phyloP scores from a whole-genome alignment of 306 rosid species.

The Myrica gale region DNA sequence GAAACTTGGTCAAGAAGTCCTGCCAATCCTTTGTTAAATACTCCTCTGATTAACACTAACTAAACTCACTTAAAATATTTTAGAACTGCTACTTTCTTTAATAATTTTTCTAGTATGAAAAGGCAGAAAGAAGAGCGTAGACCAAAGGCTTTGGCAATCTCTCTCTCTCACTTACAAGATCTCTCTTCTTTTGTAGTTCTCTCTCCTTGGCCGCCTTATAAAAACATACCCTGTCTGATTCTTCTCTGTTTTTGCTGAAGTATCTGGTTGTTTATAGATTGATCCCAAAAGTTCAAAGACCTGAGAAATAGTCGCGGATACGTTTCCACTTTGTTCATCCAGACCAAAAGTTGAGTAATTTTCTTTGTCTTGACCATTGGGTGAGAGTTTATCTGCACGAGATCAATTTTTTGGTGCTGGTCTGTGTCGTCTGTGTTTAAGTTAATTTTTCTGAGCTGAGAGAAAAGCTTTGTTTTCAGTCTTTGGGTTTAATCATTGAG shows the following conservation, averaged over 20 bases:
- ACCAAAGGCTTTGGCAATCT: constrained; percentile 19
- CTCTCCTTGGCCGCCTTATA: background rate
- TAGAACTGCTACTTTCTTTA: background rate
- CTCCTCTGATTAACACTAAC: constrained; percentile 17
- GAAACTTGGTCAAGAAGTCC: constrained; percentile 40
- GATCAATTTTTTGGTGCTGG: constrained; percentile 9
- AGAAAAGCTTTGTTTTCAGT: constrained; percentile 27
- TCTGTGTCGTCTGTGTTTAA: background rate
- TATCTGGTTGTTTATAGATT: constrained; percentile 5
- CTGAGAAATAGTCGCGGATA: background rate
- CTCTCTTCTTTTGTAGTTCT: constrained; percentile 12
- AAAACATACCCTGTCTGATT: constrained; percentile 15
- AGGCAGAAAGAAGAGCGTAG: constrained; percentile 29
- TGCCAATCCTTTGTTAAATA: background rate
- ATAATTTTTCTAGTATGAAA: constrained; percentile 35
- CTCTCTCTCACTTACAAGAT: constrained; percentile 19
- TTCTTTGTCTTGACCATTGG: constrained; percentile 22
- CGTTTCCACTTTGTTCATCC: background rate
- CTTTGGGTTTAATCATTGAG: constrained; percentile 51
- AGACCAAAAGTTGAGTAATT: background rate
- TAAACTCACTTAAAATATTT: constrained; percentile 2
- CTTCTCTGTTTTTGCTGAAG: constrained; percentile 6
- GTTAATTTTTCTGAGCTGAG: constrained; percentile 23
- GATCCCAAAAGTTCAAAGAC: constrained; percentile 3
- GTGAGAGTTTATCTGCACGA: constrained; percentile 31